phyloP scores from a whole-genome alignment of 306 rosid species.

The Medicago lupulina region DNA sequence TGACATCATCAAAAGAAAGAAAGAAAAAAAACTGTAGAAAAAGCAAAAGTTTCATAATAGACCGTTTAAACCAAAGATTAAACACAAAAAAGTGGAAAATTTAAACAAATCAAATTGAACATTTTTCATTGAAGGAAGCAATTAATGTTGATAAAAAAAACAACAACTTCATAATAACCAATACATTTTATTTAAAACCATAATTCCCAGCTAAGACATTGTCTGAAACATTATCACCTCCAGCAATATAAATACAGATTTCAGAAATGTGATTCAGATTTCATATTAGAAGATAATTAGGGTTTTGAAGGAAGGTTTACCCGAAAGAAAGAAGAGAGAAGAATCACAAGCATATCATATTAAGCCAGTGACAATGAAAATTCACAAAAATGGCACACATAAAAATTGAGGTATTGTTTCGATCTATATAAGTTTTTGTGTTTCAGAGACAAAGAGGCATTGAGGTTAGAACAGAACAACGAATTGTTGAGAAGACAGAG shows the following conservation, averaged over 20 bases:
- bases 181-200: slow-evolving; percentile 25
- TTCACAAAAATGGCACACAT: not conserved
- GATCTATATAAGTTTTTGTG: slow-evolving; percentile 48
- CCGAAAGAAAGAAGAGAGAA: slow-evolving; percentile 35
- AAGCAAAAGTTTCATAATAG: slow-evolving; percentile 4
- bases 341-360: slow-evolving; percentile 36
- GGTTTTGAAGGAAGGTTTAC: slow-evolving; percentile 54
- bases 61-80: slow-evolving; percentile 3
- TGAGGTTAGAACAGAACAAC: slow-evolving; percentile 42
- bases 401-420: no score
- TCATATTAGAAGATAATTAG: slow-evolving; percentile 47
- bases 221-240: not conserved
- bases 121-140: slow-evolving; percentile 20
- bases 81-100: slow-evolving; percentile 17
- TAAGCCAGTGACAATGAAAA: slow-evolving; percentile 46
- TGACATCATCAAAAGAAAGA: not conserved
- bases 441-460: slow-evolving; percentile 28
- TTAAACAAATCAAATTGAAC: slow-evolving; percentile 40
- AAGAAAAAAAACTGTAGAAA: not conserved
- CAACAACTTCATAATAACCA: slow-evolving; percentile 16
- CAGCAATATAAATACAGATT: not conserved
- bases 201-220: slow-evolving; percentile 42
- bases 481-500: slow-evolving; percentile 49
- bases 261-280: slow-evolving; percentile 37
- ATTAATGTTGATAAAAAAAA: slow-evolving; percentile 4